phyloP scores from a whole-genome alignment of 2,329 filamentous ascomycete genomes.

The Thielaviopsis euricoi region DNA sequence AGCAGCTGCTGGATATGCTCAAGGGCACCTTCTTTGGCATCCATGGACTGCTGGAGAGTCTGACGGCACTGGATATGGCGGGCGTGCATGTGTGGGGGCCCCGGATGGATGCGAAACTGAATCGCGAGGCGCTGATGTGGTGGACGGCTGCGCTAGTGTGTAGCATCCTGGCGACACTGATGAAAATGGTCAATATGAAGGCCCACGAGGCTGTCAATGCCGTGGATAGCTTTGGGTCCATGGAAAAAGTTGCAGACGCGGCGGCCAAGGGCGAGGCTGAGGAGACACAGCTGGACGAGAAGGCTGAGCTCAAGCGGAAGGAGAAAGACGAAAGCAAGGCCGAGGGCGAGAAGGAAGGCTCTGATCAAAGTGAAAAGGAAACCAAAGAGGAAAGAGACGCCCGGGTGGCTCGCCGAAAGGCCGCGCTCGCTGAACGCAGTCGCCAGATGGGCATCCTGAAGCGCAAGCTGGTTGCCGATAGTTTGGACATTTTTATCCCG shows the following conservation, averaged over 20 bases:
- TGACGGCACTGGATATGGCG: slow-evolving; percentile 40
- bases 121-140: slow-evolving; percentile 47
- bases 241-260: slow-evolving; percentile 12
- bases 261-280: slow-evolving; percentile 7
- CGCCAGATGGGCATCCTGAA: slow-evolving; percentile 18
- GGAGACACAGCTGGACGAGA: slow-evolving; percentile 12
- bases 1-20: slow-evolving; percentile 29
- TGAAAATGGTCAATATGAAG: slow-evolving; percentile 25
- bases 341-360: slow-evolving; percentile 14
- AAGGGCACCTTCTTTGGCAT: slow-evolving; percentile 45
- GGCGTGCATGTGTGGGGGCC: slow-evolving; percentile 27
- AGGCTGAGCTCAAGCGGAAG: slow-evolving; percentile 19
- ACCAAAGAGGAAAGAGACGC: neutral
- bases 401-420: neutral
- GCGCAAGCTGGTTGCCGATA: slow-evolving; percentile 36
- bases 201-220: slow-evolving; percentile 19
- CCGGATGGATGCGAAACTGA: slow-evolving; percentile 28
- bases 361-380: neutral
- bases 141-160: slow-evolving; percentile 50
- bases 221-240: slow-evolving; percentile 5
- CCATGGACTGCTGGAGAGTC: slow-evolving; percentile 50
- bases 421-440: neutral
- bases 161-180: slow-evolving; percentile 27
- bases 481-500: slow-evolving; percentile 46
- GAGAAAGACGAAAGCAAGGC: slow-evolving; percentile 20